phyloP scores from a whole-genome alignment of 768 basidiomycete species.

The Cystobasidium onofrii region DNA sequence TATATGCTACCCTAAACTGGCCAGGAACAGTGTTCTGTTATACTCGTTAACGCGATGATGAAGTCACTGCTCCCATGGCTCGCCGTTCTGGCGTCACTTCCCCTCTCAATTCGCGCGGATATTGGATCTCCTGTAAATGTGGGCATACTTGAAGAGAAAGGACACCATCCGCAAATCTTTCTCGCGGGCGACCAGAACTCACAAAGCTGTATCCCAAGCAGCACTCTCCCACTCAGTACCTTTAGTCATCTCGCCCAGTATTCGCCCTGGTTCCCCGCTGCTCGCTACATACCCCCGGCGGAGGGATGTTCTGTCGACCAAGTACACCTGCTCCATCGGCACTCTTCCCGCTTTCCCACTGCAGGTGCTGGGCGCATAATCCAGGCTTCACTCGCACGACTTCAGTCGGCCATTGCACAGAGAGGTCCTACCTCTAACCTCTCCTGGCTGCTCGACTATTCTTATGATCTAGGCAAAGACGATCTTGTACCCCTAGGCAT shows the following conservation, averaged over 20 bases:
- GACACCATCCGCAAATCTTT: neutral
- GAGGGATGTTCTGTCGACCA: neutral
- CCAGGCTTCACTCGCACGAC: constrained; percentile 52
- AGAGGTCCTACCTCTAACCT: neutral
- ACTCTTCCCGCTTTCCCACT: constrained; percentile 72
- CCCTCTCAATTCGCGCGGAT: too few relatives aligned
- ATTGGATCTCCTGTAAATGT: too few relatives aligned
- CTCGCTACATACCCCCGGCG: neutral
- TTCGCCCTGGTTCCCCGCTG: constrained; percentile 29
- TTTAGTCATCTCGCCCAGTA: constrained; percentile 27
- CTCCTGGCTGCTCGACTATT: constrained; percentile 43
- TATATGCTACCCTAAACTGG: too few relatives aligned
- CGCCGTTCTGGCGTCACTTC: too few relatives aligned
- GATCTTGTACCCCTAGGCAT: constrained; percentile 68
- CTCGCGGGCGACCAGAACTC: neutral
- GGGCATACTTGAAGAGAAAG: neutral
- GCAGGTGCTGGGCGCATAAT: constrained; percentile 50
- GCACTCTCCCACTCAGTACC: neutral
- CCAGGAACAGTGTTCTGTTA: too few relatives aligned
- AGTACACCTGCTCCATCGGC: constrained; percentile 55
- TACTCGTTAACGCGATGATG: too few relatives aligned
- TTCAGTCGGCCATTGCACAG: constrained; percentile 52
- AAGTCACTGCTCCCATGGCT: too few relatives aligned
- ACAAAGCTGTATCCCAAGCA: neutral
- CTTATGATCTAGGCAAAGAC: constrained; percentile 56